Evolutionary conservation across 306 rosid species (phyloP).

Genomic region (Vachellia collinsii): DNA sequence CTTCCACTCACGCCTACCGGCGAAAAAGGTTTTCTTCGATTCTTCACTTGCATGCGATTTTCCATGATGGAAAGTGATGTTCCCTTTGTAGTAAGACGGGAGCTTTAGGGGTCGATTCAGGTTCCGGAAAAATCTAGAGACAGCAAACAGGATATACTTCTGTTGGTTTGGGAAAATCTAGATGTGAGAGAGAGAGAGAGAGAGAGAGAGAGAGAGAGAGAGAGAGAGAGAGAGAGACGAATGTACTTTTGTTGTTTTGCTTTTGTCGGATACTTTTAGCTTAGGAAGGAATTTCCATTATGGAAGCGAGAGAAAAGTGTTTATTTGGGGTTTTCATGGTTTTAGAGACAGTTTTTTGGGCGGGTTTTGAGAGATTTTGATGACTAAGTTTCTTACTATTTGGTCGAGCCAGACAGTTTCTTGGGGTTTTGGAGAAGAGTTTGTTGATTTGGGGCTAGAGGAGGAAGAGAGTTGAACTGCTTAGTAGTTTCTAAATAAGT

Average conservation of each 20-base stretch:
- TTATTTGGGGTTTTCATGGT: constrained; percentile 14
- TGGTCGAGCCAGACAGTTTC: constrained; percentile 12
- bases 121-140: constrained; percentile 32
- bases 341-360: background rate
- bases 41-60: constrained; percentile 3
- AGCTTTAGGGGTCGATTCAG: constrained; percentile 10
- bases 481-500: background rate
- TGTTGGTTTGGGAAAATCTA: constrained; percentile 30
- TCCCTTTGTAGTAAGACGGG: background rate
- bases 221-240: constrained; percentile 18
- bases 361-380: constrained; percentile 16
- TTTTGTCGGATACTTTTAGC: background rate
- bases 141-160: constrained; percentile 24
- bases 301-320: background rate
- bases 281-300: background rate
- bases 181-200: constrained; percentile 9
- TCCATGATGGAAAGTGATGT: background rate
- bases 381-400: constrained; percentile 23
- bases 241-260: constrained; percentile 6
- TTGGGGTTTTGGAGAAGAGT: no score
- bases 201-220: constrained; percentile 12
- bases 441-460: background rate
- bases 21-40: constrained; percentile 1
- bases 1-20: constrained; percentile 10
- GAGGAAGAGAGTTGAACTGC: background rate